Conservation (phyloP, 2,329 filamentous ascomycete species). For the Pyrenophora seminiperda region DNA sequence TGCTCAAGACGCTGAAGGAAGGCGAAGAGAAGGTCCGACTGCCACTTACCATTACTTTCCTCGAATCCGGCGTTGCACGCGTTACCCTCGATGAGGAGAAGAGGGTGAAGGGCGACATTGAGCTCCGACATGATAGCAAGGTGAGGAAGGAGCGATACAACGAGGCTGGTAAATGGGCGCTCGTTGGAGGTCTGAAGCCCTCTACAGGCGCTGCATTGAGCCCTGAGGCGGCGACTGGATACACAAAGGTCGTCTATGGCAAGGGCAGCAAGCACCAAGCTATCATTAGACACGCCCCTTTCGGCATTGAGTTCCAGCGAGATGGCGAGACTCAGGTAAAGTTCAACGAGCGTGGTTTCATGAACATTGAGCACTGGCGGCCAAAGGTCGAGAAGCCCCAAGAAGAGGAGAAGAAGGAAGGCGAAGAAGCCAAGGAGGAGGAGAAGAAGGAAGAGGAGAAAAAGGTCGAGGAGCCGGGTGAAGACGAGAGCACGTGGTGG, state of each 20-base stretch:
- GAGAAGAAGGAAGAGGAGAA: slow-evolving; percentile 51
- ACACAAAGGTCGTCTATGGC: slow-evolving; percentile 78
- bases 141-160: slow-evolving; percentile 93
- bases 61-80: slow-evolving; percentile 85
- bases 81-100: slow-evolving; percentile 91
- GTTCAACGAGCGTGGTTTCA: slow-evolving; percentile 84
- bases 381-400: slow-evolving; percentile 71
- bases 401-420: slow-evolving; percentile 56
- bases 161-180: slow-evolving; percentile 81
- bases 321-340: slow-evolving; percentile 82
- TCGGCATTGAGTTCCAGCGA: slow-evolving; percentile 83
- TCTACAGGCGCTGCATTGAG: slow-evolving; percentile 74
- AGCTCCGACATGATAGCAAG: slow-evolving; percentile 81
- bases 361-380: slow-evolving; percentile 97
- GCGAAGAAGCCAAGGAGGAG: slow-evolving; percentile 56
- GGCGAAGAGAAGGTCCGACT: slow-evolving; percentile 73
- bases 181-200: slow-evolving; percentile 78
- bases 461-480: slow-evolving; percentile 53
- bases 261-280: slow-evolving; percentile 77
- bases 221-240: slow-evolving; percentile 67
- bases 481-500: slow-evolving; percentile 95
- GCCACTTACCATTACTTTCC: slow-evolving; percentile 84
- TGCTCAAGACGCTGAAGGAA: slow-evolving; percentile 77
- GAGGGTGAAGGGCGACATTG: slow-evolving; percentile 85
- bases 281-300: slow-evolving; percentile 80